Evolutionary conservation across 2,329 filamentous ascomycete species (phyloP), one percentile per base, ranked within the genome.

Genomic region (Meredithiella fracta): DNA sequence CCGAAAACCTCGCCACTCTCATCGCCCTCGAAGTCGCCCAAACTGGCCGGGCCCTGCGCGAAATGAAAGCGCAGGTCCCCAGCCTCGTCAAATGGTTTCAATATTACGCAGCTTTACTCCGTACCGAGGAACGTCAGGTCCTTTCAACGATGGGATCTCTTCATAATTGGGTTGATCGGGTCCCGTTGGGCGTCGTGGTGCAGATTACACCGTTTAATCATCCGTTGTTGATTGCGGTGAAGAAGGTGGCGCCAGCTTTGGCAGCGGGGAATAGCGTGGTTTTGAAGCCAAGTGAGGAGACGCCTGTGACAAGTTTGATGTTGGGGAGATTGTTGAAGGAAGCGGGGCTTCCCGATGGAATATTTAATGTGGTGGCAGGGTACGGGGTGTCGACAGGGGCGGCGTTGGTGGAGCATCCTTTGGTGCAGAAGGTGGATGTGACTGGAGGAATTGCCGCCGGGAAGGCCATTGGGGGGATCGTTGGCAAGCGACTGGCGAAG

Each of bases 401-500:
- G 2, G 78, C 81, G 0, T 72, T 91, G 5, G 78, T 81, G 0
- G 70, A 74, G 26, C 85, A 90, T 66, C 72, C 79, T 56, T 76
- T 78, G 49, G 77, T 91, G 26, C 78, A 85, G 61, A 86, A 84
- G 63, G 72, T 91, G 49, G 81, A 82, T 1, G 91, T 92, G 61
- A 91, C 86, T 0, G 86, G 86, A 25, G 85, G 79, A 6, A 85
- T 81, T 1, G 73, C 72, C 1, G 87, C 85, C 0, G 86, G 83
- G 1, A 77, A 79, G 56, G 72, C 80, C 53, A 86, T 91, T 54
- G 85, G 87, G 75, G 75, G 78, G 63, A 83, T 85, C 0, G 74
- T 80, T 1, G 70, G 74, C 1, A 83, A 73, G 4, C 76, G 77
- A 58, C 64, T 80, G 61, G 83, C 83, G 67, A 80, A 80, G 62